Conservation (phyloP, 1,139 yeast genomes). For the Geotrichum cucujoidarum region DNA sequence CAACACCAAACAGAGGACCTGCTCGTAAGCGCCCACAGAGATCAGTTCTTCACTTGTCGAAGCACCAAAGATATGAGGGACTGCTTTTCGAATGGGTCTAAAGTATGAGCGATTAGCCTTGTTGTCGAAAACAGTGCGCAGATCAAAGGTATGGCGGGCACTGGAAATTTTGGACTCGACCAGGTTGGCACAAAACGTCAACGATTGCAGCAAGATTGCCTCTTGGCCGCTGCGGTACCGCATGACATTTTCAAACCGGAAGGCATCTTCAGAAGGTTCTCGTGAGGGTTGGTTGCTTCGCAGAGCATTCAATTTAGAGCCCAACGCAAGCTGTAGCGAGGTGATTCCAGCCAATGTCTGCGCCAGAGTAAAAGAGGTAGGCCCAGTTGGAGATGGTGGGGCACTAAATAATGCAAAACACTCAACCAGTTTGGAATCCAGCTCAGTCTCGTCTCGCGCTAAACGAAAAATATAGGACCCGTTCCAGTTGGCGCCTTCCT, state of each 20-base stretch:
- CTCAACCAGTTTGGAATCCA: conserved; percentile 7
- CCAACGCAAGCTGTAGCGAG: conserved; percentile 5
- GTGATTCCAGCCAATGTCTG: conserved; percentile 4
- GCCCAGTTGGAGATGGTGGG: background rate
- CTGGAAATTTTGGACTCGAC: background rate
- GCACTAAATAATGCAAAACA: conserved; percentile 4
- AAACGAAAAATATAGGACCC: background rate
- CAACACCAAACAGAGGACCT: conserved; percentile 4
- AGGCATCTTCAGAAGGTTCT: no score
- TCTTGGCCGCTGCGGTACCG: conserved; percentile 10
- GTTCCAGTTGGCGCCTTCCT: background rate
- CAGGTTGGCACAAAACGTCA: background rate
- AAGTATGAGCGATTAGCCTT: background rate
- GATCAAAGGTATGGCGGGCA: no score
- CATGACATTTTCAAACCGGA: background rate
- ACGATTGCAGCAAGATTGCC: background rate
- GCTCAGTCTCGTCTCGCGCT: background rate
- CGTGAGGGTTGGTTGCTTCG: no score
- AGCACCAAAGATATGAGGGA: background rate
- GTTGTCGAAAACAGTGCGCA: background rate
- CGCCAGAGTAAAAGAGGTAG: conserved; percentile 1
- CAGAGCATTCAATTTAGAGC: no score
- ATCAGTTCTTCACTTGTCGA: background rate
- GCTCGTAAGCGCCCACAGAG: background rate
- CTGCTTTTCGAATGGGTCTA: background rate